phyloP scores from a whole-genome alignment of 768 basidiomycete genomes.

The Rhizopogon rudus region DNA sequence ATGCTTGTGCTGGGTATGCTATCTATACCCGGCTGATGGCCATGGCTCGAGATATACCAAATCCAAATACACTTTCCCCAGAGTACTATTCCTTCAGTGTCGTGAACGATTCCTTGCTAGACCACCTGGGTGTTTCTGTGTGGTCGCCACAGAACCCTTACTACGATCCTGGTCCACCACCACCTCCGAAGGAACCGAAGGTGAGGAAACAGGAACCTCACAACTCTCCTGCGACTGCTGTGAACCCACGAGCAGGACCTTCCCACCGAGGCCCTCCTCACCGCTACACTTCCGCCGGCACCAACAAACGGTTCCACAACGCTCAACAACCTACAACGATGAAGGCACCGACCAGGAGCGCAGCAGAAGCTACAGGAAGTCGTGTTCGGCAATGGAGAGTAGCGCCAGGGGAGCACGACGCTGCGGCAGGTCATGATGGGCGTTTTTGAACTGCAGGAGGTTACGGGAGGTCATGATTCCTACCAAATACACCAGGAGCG shows the following conservation, averaged over 20 bases:
- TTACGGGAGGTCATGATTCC: neutral
- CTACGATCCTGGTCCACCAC: conserved; percentile 70
- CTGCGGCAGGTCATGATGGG: neutral
- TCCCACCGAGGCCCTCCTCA: neutral
- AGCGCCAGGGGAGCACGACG: no score
- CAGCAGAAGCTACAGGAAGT: neutral
- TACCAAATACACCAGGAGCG: neutral
- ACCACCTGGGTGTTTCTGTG: conserved; percentile 25
- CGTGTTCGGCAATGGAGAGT: no score
- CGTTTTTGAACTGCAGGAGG: no score
- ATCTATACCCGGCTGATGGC: conserved; percentile 43
- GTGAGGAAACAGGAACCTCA: conserved; percentile 4
- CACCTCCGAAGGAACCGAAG: conserved; percentile 38
- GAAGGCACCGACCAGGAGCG: neutral
- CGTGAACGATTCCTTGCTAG: conserved; percentile 40
- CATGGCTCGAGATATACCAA: conserved; percentile 36
- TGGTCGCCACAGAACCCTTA: conserved; percentile 61
- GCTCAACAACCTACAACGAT: neutral
- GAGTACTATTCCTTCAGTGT: conserved; percentile 57
- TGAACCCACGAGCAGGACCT: neutral
- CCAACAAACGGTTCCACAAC: neutral
- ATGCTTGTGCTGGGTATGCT: conserved; percentile 59
- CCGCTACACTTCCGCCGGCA: neutral
- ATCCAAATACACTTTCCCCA: conserved; percentile 29
- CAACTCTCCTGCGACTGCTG: neutral